These are phyloP conservation scores for Oryza meyeriana DNA, from an alignment of 176 grass and related monocot genomes.

Conservation along the genomic window DNA sequence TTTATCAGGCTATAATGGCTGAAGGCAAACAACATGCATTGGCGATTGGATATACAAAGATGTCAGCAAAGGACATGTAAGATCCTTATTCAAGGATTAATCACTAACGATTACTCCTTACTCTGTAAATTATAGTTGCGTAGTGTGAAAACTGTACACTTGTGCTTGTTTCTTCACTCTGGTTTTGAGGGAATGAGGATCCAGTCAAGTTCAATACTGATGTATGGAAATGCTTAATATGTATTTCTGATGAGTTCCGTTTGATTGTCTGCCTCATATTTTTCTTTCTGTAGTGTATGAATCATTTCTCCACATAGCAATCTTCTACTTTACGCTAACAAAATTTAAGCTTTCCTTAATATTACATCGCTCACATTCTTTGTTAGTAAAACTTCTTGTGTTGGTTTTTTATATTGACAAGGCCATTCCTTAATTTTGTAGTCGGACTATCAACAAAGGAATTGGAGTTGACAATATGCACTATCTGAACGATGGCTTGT, in stretches of 20 bases:
- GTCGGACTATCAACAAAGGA: constrained; percentile 90
- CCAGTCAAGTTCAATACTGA: not conserved
- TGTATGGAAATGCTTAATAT: not conserved
- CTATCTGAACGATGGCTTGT: constrained; percentile 96
- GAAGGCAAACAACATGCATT: constrained; percentile 95
- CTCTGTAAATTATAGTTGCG: not conserved
- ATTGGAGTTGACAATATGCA: constrained; percentile 99
- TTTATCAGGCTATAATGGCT: constrained; percentile 87
- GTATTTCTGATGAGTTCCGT: not conserved
- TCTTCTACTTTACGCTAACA: not conserved
- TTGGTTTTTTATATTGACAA: not conserved
- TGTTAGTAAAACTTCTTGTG: not conserved
- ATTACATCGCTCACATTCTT: not conserved
- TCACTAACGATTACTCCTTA: not conserved
- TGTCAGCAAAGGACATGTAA: constrained; percentile 95
- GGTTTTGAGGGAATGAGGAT: not conserved
- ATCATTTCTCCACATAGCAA: not conserved
- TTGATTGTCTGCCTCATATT: not conserved
- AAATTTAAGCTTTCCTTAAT: not conserved
- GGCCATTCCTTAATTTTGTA: constrained; percentile 38
- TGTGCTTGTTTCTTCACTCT: not conserved
- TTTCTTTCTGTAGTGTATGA: not conserved
- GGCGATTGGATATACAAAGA: constrained; percentile 96
- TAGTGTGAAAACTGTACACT: not conserved
- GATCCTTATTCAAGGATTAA: constrained; percentile 24